These are phyloP conservation scores for Hemisphaericaspora lyxosophila DNA, from an alignment of 1,139 yeast genomes.

Conservation along the genomic window DNA sequence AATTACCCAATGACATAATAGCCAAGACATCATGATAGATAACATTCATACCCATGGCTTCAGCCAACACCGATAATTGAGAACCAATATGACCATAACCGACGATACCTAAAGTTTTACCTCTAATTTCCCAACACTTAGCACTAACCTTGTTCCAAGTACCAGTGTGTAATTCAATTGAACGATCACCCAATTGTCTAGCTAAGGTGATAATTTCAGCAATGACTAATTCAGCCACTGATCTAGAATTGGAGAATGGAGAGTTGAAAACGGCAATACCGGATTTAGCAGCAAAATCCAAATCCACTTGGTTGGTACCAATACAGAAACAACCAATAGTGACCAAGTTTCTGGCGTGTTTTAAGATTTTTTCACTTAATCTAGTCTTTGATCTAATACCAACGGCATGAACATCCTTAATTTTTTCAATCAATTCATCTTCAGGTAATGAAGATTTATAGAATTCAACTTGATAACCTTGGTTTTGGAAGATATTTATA, in stretches of 20 bases:
- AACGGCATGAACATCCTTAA: conserved; percentile 89
- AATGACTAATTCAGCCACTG: conserved; percentile 96
- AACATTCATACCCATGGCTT: conserved; percentile 97
- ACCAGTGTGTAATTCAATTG: conserved; percentile 93
- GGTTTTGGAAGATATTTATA: conserved; percentile 74
- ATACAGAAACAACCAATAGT: conserved; percentile 98
- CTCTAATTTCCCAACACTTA: conserved; percentile 99
- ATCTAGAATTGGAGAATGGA: conserved; percentile 97
- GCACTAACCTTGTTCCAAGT: conserved; percentile 96
- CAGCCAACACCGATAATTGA: conserved; percentile 94
- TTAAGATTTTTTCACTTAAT: conserved; percentile 73
- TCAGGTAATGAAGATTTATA: conserved; percentile 87
- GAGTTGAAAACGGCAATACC: conserved; percentile 98
- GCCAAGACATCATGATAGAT: conserved; percentile 87
- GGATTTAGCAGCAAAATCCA: conserved; percentile 84
- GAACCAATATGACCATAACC: conserved; percentile 99
- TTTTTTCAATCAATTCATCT: conserved; percentile 92
- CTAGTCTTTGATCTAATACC: conserved; percentile 98
- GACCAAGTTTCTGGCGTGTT: conserved; percentile 85
- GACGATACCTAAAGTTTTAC: conserved; percentile 93
- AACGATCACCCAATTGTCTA: conserved; percentile 96
- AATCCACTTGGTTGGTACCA: conserved; percentile 97
- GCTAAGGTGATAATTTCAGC: conserved; percentile 93
- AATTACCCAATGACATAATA: conserved; percentile 97
- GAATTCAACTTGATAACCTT: conserved; percentile 97